Evolutionary conservation across 768 basidiomycete species (phyloP), one percentile per base, ranked within the genome.

Genomic region (Suillus lakei): DNA sequence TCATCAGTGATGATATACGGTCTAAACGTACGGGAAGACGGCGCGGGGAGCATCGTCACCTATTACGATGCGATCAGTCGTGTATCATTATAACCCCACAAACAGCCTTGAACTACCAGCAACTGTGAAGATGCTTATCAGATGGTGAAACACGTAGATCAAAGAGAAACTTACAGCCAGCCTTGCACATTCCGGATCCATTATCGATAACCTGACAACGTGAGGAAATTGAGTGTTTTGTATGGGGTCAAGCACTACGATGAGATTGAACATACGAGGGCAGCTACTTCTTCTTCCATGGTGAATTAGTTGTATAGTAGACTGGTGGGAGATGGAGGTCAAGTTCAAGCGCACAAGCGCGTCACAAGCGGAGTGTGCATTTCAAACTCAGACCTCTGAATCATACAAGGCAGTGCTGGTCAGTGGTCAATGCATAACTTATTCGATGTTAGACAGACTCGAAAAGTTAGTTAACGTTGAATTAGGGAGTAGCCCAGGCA

Each of bases 121-220:
- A 80, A 90, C 89, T 91, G 71, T 64, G 50, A 69, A 61, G 55
- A 54, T 26, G 63, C 56, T 67, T 41, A 64, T 72, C 56, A 74
- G 74, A 75, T 21, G 73, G 70, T 55, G 50, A 36, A 39, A 28
- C 30, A 43, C 26, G 44, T 39, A 44, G 59, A 67, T 58, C 67
- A 60, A 18, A 61, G 38, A 32, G 64, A 63, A 71, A 90, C 91
- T 73, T 79, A 94, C 93, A 95, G 82, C 98, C 97, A 88, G 97
- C 97, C 85, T 99, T 99, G 91, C 96, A 98, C 96, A 98, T 99
- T 82, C 96, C 97, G 76, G 96, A 98, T 76, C 94, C 95, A 80
- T 93, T 93, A 81, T 95, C 91, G 77, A 93, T 91, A 80, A 93
- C 92, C 91, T 92, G 59, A n/a, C 2, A 16, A 69, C 21, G 36